A percentile compares a stretch with the other conserved stretches of the same genome.
These are phyloP conservation scores for Termitomyces sp. DNA, from an alignment of 768 basidiomycete species.

Conservation along the genomic window DNA sequence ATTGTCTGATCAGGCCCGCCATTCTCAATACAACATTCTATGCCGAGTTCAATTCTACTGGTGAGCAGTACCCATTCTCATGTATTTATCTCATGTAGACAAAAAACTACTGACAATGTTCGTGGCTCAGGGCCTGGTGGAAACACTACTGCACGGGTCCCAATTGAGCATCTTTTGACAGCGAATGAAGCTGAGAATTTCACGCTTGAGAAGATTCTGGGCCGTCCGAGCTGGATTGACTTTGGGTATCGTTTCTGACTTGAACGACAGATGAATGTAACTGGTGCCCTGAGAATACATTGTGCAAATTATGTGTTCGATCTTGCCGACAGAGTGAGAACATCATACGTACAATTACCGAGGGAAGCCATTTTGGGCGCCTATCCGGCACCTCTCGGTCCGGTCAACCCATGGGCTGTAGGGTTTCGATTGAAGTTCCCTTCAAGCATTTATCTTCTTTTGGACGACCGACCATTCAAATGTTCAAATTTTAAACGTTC, in stretches of 20 bases:
- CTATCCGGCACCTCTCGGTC: too few relatives aligned
- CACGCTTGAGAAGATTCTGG: constrained; percentile 48
- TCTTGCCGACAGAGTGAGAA: too few relatives aligned
- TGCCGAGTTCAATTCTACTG: constrained; percentile 51
- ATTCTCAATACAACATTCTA: constrained; percentile 53
- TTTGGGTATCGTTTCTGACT: constrained; percentile 35
- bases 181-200: constrained; percentile 33
- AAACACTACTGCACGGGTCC: constrained; percentile 35
- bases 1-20: constrained; percentile 25
- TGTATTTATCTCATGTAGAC: background rate
- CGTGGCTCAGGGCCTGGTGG: constrained; percentile 45
- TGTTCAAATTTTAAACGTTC: too few relatives aligned
- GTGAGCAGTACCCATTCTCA: constrained; percentile 19
- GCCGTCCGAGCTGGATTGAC: constrained; percentile 52
- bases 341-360: too few relatives aligned
- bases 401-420: too few relatives aligned
- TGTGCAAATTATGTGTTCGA: too few relatives aligned
- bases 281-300: too few relatives aligned
- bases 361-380: too few relatives aligned
- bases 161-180: constrained; percentile 43
- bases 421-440: too few relatives aligned
- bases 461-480: too few relatives aligned
- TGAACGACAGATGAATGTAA: background rate
- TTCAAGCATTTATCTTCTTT: too few relatives aligned
- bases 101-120: background rate